Conservation (phyloP, 257 asterid species). For the Rhazya stricta region DNA sequence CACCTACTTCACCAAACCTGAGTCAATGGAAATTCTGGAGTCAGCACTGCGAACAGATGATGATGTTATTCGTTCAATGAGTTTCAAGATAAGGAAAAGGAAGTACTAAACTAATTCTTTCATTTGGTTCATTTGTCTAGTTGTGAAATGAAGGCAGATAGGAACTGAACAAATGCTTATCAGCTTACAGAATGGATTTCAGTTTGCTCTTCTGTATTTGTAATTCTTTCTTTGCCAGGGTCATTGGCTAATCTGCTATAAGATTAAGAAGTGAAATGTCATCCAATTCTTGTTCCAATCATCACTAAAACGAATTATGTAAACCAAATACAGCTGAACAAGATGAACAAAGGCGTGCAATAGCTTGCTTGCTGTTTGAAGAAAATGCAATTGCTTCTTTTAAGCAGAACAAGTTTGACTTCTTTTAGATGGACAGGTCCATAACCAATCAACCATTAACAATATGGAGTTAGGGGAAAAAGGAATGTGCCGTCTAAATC, state of each 20-base stretch:
- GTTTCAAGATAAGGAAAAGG: constrained; percentile 81
- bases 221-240: neutral
- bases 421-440: neutral
- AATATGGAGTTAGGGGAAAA: neutral
- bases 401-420: constrained; percentile 2
- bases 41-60: constrained; percentile 59
- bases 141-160: constrained; percentile 12
- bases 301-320: neutral
- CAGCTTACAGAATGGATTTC: neutral
- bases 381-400: neutral
- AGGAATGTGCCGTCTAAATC: neutral
- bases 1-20: constrained; percentile 92
- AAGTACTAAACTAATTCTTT: constrained; percentile 30
- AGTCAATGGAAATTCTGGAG: constrained; percentile 43
- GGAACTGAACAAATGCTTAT: constrained; percentile 13
- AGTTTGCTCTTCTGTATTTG: neutral
- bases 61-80: constrained; percentile 67
- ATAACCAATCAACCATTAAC: neutral
- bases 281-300: neutral
- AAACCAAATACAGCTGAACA: neutral
- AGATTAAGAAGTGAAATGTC: neutral
- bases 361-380: neutral
- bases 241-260: neutral
- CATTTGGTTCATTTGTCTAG: constrained; percentile 9
- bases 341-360: neutral